Percentiles rank a stretch among this genome's conserved stretches.
Conservation (phyloP, 2,329 filamentous ascomycete species). For the Lachnellula occidentalis region DNA sequence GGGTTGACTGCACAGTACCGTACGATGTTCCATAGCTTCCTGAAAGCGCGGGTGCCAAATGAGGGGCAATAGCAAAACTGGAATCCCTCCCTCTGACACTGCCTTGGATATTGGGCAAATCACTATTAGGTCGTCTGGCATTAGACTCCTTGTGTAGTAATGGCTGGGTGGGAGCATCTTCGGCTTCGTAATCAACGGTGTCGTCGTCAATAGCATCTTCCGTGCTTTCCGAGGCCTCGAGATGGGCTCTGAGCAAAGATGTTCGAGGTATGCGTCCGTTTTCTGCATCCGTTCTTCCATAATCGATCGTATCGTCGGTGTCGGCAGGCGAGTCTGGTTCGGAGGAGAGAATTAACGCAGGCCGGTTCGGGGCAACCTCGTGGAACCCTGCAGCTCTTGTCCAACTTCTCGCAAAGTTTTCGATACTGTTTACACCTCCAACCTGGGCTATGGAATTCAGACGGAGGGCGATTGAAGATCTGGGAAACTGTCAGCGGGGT, state of each 20-base stretch:
- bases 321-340: constrained; percentile 30
- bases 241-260: constrained; percentile 46
- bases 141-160: constrained; percentile 37
- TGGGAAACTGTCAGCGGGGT: constrained; percentile 27
- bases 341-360: constrained; percentile 64
- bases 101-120: constrained; percentile 23
- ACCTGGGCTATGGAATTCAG: constrained; percentile 60
- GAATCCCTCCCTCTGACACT: constrained; percentile 37
- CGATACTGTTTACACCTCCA: constrained; percentile 88
- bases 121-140: constrained; percentile 14
- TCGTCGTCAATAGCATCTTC: constrained; percentile 29
- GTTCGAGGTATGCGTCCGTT: constrained; percentile 21
- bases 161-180: constrained; percentile 14
- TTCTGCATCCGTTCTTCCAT: constrained; percentile 24
- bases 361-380: constrained; percentile 76
- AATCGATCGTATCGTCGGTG: constrained; percentile 13
- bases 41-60: constrained; percentile 62
- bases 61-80: constrained; percentile 54
- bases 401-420: constrained; percentile 90
- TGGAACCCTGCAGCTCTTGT: constrained; percentile 83
- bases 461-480: constrained; percentile 54
- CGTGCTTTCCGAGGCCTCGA: constrained; percentile 36
- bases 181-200: neutral
- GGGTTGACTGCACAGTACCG: constrained; percentile 41
- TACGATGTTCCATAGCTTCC: constrained; percentile 65